Base-by-base conservation (phyloP, 148 eudicot species). In the Cornus florida region DNA sequence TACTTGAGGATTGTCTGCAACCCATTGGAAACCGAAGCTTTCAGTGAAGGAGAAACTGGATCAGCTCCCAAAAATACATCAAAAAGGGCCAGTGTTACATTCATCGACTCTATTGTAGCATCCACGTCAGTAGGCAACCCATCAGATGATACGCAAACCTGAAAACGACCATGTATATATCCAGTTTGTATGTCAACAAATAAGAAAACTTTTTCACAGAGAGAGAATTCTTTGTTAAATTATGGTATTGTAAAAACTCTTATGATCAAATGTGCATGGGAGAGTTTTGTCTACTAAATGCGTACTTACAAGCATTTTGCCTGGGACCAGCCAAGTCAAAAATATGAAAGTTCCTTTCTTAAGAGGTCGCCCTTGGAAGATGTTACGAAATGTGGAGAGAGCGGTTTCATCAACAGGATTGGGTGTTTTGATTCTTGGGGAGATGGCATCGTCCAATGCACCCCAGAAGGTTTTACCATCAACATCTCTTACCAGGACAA, bases 391-490 rank as follows among this genome's bases (percentile, higher is more conserved):
- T 50, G 89, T 88, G 17, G 92, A 86, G 59, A 96, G 89, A 64
- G 95, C 95, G 60, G 90, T 68, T 70, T 91, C 80, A 87, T 92
- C 97, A 74, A 46, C 82, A 64, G 90, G 83, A 88, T 87, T 72
- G 3, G 91, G 91, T 31, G 89, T 75, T 74, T 75, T 90, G 50
- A 96, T 80, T 85, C 94, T 88, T 56, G 98, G 92, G 59, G 94
- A 91, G 62, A 96, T 85, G 71, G 98, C 98, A 72, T 91, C 98
- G 75, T 92, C 90, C 84, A 96, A 86, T 67, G 99, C 98, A 85
- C 91, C 97, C 99, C 99, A 96, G 80, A 96, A 96, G 39, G 97
- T 93, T 85, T 96, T 92, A 0, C 98, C 99, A 87, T 92, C 98
- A 28, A 96, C 83, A 80, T 93, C 98, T 86, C 99, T 91, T 68